Evolutionary conservation across 176 grass and related monocot species (phyloP), one percentile per base, ranked within the genome.

Genomic region (Ampelocalamus luodianensis): DNA sequence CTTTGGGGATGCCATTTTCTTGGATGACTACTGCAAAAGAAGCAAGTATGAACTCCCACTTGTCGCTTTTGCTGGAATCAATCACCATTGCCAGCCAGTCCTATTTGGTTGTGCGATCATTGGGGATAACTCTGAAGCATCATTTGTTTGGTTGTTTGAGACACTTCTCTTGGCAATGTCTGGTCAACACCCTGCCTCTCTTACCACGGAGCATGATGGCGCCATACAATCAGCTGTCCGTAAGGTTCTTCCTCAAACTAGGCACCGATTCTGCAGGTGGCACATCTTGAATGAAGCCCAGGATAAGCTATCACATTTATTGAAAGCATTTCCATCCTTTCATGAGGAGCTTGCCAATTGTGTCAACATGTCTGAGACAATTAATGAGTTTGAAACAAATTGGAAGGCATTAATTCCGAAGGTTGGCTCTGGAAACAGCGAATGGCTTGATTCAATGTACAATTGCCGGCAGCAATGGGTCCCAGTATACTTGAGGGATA

Each of bases 131-230:
- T 82, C 87, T 16, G 90, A 91, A 42, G 38, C 65, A 1, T 91
- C 90, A 2, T 84, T 91, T 78, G 66, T 68, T 51, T 91, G 90
- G 90, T 43, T 91, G 38, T 79, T 91, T 82, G 86, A 91, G 72
- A 91, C 82, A 58, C 75, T 91, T 71, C 72, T 88, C 39, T 82
- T 88, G 74, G 86, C 90, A 68, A 91, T 91, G 86, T 88, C 86
- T 82, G 86, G 86, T 53, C 78, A 88, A 22, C 82, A 82, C 17
- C 90, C 90, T 78, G 14, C 49, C 34, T 91, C 78, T 72, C 65
- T 91, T 46, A 91, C 82, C 73, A 72, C 63, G 1, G 90, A 91
- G 78, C 67, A 73, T 72, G 72, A 85, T 56, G 81, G 12, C 5
- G 58, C 65, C 69, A 65, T 82, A 79, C 72, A 71, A 22, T 77